Evolutionary conservation across 2,329 filamentous ascomycete genomes (phyloP).

Genomic region (Dothidotthia symphoricarpi): DNA sequence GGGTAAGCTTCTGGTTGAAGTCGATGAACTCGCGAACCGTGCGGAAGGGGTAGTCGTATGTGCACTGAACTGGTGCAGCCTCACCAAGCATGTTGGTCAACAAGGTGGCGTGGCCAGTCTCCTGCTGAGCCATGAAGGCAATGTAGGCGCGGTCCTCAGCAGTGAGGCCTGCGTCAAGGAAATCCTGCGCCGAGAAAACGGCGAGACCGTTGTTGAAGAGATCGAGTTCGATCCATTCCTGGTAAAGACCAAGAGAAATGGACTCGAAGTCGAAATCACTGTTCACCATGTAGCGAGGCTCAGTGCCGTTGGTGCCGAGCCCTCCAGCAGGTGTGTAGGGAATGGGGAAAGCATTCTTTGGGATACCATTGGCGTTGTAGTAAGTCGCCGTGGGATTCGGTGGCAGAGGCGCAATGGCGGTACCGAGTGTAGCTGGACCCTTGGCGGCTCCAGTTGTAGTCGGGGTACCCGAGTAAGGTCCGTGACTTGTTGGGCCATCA

Average conservation of each 20-base stretch:
- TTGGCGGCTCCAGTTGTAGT: conserved; percentile 69
- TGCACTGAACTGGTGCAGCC: conserved; percentile 69
- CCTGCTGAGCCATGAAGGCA: conserved; percentile 74
- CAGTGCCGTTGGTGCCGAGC: conserved; percentile 72
- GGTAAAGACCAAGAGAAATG: conserved; percentile 70
- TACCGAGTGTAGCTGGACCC: conserved; percentile 54
- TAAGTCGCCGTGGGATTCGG: conserved; percentile 62
- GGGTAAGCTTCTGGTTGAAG: conserved; percentile 82
- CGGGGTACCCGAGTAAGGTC: conserved; percentile 63
- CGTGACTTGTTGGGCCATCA: conserved; percentile 65
- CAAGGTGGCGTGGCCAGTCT: conserved; percentile 73
- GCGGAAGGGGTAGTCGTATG: conserved; percentile 76
- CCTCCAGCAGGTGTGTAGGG: conserved; percentile 71
- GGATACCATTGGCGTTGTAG: conserved; percentile 69
- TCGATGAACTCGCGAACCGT: conserved; percentile 77
- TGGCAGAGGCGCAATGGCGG: conserved; percentile 58
- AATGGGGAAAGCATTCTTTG: conserved; percentile 66
- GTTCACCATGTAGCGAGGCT: conserved; percentile 72
- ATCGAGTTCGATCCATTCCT: conserved; percentile 83
- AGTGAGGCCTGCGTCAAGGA: conserved; percentile 64
- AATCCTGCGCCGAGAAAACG: conserved; percentile 67
- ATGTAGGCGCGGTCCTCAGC: conserved; percentile 69
- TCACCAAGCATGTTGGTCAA: conserved; percentile 75
- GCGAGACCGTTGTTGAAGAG: conserved; percentile 75
- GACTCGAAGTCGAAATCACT: conserved; percentile 84